phyloP scores from a whole-genome alignment of 2,329 filamentous ascomycete species.

The Penicillium psychrosexuale region DNA sequence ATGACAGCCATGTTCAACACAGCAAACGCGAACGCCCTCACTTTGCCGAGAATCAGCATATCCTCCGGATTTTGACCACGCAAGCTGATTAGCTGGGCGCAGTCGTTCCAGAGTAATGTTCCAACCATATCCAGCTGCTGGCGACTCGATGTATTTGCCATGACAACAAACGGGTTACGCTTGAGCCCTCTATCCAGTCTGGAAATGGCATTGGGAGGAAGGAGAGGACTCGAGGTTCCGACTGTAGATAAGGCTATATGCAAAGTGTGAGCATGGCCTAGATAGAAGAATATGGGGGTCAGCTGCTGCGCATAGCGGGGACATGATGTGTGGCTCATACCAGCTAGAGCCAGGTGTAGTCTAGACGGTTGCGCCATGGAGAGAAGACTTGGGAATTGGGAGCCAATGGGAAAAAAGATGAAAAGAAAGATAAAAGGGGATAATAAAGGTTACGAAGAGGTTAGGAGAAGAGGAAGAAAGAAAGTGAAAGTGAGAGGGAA shows the following conservation, averaged over 20 bases:
- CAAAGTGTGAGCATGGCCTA: not conserved
- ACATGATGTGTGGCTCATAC: not conserved
- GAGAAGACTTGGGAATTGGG: not conserved
- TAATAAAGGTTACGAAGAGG: not conserved
- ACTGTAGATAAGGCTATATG: not conserved
- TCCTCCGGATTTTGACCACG: conserved; percentile 1
- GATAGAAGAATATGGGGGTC: not conserved
- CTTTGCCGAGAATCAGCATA: not conserved
- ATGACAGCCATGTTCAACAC: not conserved
- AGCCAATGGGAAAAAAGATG: not conserved
- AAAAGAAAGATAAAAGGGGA: not conserved
- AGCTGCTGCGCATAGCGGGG: not conserved
- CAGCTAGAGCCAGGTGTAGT: not conserved
- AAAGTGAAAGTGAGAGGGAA: not conserved
- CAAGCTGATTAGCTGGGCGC: conserved; percentile 21
- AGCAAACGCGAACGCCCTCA: not conserved
- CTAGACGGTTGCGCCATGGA: not conserved
- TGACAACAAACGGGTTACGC: not conserved
- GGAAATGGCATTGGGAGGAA: not conserved
- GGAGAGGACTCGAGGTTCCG: not conserved
- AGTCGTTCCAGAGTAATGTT: conserved; percentile 41
- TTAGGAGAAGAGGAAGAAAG: not conserved
- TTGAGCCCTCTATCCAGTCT: not conserved
- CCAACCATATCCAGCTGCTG: conserved; percentile 30
- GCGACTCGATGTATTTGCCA: no score